Percentiles rank a stretch among this genome's conserved stretches.
These are phyloP conservation scores for Ustilago lituana DNA, from an alignment of 1,284 basidiomycete genomes.

Conservation along the genomic window DNA sequence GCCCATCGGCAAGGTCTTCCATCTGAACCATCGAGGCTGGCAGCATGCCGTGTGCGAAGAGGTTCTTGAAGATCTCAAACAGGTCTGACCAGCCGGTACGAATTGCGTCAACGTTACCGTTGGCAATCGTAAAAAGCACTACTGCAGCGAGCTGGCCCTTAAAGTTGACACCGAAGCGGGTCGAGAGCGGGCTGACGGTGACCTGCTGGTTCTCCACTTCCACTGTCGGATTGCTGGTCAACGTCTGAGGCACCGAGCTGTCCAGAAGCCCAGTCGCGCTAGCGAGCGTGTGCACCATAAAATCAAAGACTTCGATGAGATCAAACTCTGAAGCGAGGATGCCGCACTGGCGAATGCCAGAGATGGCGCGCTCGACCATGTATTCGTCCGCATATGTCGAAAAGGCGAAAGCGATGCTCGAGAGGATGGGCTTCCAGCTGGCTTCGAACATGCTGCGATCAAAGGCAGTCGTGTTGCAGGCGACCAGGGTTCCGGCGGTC, in stretches of 20 bases:
- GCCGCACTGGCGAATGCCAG: conserved; percentile 94
- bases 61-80: conserved; percentile 96
- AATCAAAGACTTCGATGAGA: conserved; percentile 95
- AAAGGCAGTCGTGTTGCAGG: conserved; percentile 81
- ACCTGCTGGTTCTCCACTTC: conserved; percentile 89
- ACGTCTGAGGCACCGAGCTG: conserved; percentile 49
- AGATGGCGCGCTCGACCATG: conserved; percentile 90
- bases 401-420: conserved; percentile 73
- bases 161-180: conserved; percentile 94
- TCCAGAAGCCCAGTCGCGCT: conserved; percentile 57
- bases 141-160: conserved; percentile 96
- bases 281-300: conserved; percentile 84
- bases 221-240: conserved; percentile 84
- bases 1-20: conserved; percentile 79
- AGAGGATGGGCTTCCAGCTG: conserved; percentile 90
- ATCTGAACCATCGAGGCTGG: conserved; percentile 85
- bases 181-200: conserved; percentile 89
- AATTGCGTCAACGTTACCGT: conserved; percentile 93
- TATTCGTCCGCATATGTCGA: conserved; percentile 96
- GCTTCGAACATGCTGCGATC: conserved; percentile 92
- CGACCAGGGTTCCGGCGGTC: conserved; percentile 81
- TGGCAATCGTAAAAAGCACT: conserved; percentile 96
- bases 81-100: conserved; percentile 89
- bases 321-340: conserved; percentile 88
- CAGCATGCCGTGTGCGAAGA: conserved; percentile 91